A percentile compares a stretch with the other conserved stretches of the same genome.
Evolutionary conservation across 345 rosid species (phyloP).

Genomic region (Camelina hispida): DNA sequence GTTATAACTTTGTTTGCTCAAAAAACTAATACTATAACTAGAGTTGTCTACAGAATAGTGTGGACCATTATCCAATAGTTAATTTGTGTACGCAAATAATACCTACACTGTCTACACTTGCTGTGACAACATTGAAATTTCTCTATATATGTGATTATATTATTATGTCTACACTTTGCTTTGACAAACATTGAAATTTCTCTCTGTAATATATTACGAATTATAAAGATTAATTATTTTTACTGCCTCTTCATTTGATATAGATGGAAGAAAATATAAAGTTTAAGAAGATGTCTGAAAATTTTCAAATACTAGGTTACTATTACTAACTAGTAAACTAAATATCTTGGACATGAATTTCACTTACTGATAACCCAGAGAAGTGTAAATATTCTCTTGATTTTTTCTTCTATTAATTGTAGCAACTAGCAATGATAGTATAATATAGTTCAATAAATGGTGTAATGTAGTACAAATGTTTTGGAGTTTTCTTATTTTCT

Average conservation of each 20-base stretch:
- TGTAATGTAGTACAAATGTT: constrained; percentile 29
- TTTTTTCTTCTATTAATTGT: constrained; percentile 10
- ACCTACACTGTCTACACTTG: background rate
- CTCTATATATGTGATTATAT: too few species aligned
- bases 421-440: constrained; percentile 18
- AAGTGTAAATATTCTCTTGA: constrained; percentile 1
- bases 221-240: background rate
- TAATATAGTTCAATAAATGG: background rate
- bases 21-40: too few species aligned
- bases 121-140: too few species aligned
- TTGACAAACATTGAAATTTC: background rate
- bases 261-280: background rate
- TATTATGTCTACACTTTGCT: background rate
- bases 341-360: background rate
- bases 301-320: background rate
- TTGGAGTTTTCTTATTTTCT: constrained; percentile 13
- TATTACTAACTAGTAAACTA: too few species aligned
- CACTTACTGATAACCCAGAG: background rate
- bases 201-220: background rate
- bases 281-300: background rate
- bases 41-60: background rate
- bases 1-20: too few species aligned
- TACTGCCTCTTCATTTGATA: background rate
- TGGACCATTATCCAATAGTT: background rate
- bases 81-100: background rate